These are phyloP conservation scores for Acmispon strigosus DNA, from an alignment of 306 rosid genomes.

Conservation along the genomic window DNA sequence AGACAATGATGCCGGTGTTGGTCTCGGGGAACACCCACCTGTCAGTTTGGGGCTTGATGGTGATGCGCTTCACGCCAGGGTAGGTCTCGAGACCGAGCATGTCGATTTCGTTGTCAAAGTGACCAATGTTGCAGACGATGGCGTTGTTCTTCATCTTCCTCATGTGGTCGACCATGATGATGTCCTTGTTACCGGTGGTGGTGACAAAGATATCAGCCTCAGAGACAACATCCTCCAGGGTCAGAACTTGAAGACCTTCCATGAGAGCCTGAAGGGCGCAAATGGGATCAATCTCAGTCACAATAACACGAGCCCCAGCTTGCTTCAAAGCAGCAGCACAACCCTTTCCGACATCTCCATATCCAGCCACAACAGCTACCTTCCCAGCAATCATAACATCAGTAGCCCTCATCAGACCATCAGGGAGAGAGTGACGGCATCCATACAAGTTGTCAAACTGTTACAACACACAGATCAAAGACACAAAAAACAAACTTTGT, in stretches of 20 bases:
- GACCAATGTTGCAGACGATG: constrained; percentile 94
- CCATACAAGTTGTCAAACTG: constrained; percentile 99
- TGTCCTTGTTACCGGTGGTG: constrained; percentile 99
- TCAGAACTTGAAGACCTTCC: constrained; percentile 84
- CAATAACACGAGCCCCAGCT: constrained; percentile 95
- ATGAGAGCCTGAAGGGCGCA: constrained; percentile 98
- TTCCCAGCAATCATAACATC: constrained; percentile 98
- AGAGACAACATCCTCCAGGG: constrained; percentile 60
- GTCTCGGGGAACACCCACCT: constrained; percentile 96
- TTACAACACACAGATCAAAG: not conserved
- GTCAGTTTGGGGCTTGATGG: constrained; percentile 97
- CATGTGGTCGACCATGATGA: constrained; percentile 83
- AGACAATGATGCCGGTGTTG: constrained; percentile 59
- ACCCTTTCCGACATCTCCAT: constrained; percentile 99
- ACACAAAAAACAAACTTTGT: not conserved
- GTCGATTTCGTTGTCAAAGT: constrained; percentile 95
- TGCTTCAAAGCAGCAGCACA: constrained; percentile 96
- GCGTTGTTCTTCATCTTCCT: constrained; percentile 99
- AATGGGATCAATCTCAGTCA: constrained; percentile 94
- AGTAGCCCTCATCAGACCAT: constrained; percentile 96
- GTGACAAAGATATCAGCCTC: constrained; percentile 90
- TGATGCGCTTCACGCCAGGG: constrained; percentile 89
- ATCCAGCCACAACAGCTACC: constrained; percentile 79
- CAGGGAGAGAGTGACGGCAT: constrained; percentile 98
- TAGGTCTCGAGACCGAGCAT: constrained; percentile 64